A percentile compares a stretch with the other conserved stretches of the same genome.
phyloP scores from a whole-genome alignment of 176 grass and related monocot genomes.

The bread wheat (Triticum aestivum) region DNA sequence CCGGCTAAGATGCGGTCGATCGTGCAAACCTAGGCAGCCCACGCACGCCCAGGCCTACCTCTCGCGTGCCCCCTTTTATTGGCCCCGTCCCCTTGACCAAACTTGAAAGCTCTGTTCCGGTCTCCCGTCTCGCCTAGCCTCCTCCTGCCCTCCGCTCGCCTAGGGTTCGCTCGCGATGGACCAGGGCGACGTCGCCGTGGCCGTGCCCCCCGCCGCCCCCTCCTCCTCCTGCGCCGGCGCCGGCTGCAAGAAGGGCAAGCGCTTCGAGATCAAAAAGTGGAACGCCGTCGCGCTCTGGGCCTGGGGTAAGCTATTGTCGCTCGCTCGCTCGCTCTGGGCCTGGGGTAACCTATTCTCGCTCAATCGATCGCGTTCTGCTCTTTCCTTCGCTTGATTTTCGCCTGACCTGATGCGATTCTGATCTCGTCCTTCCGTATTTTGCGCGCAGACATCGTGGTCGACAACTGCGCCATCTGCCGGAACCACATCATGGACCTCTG shows the following conservation, averaged over 20 bases:
- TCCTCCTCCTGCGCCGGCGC: conserved; percentile 10
- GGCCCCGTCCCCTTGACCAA: neutral
- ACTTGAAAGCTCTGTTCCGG: neutral
- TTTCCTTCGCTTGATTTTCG: neutral
- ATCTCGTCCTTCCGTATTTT: conserved; percentile 1
- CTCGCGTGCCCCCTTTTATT: neutral
- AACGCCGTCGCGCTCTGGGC: conserved; percentile 99
- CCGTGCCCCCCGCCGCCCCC: conserved; percentile 28
- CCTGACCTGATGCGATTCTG: conserved; percentile 4
- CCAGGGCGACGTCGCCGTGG: conserved; percentile 49
- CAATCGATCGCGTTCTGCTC: neutral
- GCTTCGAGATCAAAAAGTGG: conserved; percentile 99
- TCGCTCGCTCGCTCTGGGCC: conserved; percentile 41
- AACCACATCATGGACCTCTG: conserved; percentile 99
- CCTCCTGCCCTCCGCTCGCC: neutral
- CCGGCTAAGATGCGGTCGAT: no score
- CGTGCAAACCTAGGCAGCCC: neutral
- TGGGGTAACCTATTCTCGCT: conserved; percentile 53
- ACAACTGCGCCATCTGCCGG: conserved; percentile 98
- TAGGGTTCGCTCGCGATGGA: conserved; percentile 41
- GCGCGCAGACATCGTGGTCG: conserved; percentile 85
- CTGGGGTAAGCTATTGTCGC: conserved; percentile 59
- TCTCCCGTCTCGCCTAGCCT: neutral
- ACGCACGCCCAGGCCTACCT: neutral
- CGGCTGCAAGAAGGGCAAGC: conserved; percentile 63